These are phyloP conservation scores for Cytospora schulzeri DNA, from an alignment of 2,329 filamentous ascomycete genomes.

Conservation along the genomic window DNA sequence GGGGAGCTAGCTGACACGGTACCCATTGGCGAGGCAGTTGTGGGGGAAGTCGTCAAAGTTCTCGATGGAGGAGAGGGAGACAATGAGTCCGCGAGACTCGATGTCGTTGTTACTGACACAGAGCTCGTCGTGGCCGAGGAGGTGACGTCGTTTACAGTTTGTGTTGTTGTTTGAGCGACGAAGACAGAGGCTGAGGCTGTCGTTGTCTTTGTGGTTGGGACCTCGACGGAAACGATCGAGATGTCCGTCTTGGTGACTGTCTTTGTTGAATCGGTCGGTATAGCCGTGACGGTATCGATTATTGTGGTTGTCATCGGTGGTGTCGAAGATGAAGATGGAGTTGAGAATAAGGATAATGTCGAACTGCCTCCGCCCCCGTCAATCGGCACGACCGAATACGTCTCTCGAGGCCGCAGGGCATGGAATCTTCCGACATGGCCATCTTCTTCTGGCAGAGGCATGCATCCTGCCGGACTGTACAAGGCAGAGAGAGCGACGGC, in stretches of 20 bases:
- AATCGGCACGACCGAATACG: constrained; percentile 27
- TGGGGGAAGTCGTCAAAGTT: background rate
- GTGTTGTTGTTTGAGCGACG: constrained; percentile 14
- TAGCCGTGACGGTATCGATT: constrained; percentile 13
- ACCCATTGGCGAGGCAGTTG: background rate
- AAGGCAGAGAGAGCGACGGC: constrained; percentile 15
- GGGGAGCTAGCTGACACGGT: background rate
- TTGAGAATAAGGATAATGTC: constrained; percentile 14
- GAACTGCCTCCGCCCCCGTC: constrained; percentile 21
- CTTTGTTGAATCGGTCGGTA: constrained; percentile 3
- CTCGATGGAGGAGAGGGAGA: background rate
- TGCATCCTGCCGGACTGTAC: constrained; percentile 7
- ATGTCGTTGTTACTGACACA: background rate
- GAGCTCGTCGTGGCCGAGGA: constrained; percentile 2
- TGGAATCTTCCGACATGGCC: constrained; percentile 7
- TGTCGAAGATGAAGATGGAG: constrained; percentile 11
- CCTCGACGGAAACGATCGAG: constrained; percentile 19
- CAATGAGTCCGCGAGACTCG: background rate
- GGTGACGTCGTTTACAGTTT: constrained; percentile 13
- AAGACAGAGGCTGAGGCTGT: constrained; percentile 7
- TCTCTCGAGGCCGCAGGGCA: constrained; percentile 18
- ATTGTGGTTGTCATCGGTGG: constrained; percentile 7
- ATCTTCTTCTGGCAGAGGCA: constrained; percentile 15
- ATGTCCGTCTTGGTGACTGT: constrained; percentile 19
- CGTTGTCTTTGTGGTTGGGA: background rate